A percentile compares a stretch with the other conserved stretches of the same genome.
These are phyloP conservation scores for Chaetoceros muelleri DNA, from an alignment of 108 stramenopile genomes.

Conservation along the genomic window DNA sequence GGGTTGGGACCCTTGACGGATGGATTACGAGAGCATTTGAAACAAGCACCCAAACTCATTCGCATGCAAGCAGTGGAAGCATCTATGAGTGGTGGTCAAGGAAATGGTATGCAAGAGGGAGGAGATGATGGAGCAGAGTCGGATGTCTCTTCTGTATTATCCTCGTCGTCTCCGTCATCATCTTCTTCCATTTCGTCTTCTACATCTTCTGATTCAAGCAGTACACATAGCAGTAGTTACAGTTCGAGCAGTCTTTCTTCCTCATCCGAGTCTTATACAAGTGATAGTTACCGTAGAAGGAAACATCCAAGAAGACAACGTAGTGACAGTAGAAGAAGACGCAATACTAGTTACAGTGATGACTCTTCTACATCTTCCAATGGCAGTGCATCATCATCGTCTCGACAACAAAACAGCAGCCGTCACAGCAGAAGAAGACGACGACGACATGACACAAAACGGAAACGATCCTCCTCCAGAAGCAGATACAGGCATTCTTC, in stretches of 20 bases:
- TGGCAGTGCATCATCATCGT: no score
- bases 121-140: constrained; percentile 36
- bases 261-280: constrained; percentile 32
- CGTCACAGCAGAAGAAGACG: no score
- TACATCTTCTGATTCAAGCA: constrained; percentile 27
- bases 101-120: constrained; percentile 17
- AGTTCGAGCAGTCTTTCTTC: constrained; percentile 7
- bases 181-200: constrained; percentile 22
- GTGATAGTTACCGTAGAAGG: constrained; percentile 13
- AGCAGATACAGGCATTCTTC: no score
- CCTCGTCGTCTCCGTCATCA: constrained; percentile 38
- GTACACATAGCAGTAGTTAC: constrained; percentile 1
- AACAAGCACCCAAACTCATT: constrained; percentile 85
- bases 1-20: constrained; percentile 98
- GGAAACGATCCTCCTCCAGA: no score
- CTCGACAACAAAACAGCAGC: no score
- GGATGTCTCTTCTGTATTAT: constrained; percentile 29
- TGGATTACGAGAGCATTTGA: constrained; percentile 87
- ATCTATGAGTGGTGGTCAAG: constrained; percentile 36
- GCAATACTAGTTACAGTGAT: no score
- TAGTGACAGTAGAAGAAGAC: constrained; percentile 11
- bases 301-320: constrained; percentile 16
- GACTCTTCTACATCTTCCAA: no score
- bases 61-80: constrained; percentile 59
- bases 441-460: no score